Conservation (phyloP, 768 basidiomycete species). For the Tylopilus sp. region DNA sequence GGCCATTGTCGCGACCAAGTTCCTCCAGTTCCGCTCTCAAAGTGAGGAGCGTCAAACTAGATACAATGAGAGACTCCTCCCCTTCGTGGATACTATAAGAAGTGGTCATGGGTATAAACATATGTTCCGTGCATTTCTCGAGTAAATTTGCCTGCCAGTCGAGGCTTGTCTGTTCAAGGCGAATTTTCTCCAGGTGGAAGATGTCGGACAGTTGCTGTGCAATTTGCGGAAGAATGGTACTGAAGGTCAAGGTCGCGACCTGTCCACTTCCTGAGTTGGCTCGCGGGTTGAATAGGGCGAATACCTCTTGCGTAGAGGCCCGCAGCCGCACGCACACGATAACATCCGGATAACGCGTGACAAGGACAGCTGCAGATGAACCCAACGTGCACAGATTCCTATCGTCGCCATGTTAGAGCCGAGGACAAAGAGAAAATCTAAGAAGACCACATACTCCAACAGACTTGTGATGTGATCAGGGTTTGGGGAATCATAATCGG, state of each 20-base stretch:
- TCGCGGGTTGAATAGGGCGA: constrained; percentile 62
- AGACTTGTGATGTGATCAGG: constrained; percentile 29
- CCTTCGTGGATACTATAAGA: constrained; percentile 14
- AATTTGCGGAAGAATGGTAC: constrained; percentile 38
- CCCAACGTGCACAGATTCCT: constrained; percentile 20
- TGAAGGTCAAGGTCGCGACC: constrained; percentile 54
- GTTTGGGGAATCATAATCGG: constrained; percentile 35
- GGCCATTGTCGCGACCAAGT: constrained; percentile 30
- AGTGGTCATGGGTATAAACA: constrained; percentile 40
- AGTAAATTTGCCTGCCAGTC: constrained; percentile 57
- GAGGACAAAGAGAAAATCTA: neutral
- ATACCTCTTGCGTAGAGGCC: constrained; percentile 33
- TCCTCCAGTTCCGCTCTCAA: constrained; percentile 41
- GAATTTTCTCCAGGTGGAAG: constrained; percentile 39
- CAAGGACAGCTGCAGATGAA: constrained; percentile 36
- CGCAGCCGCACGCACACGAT: constrained; percentile 43
- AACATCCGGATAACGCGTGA: constrained; percentile 62
- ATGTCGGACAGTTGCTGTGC: constrained; percentile 41
- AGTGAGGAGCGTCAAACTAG: constrained; percentile 47
- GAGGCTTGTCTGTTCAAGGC: constrained; percentile 35
- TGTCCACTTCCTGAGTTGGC: constrained; percentile 45
- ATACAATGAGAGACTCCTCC: constrained; percentile 39
- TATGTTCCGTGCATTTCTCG: constrained; percentile 51
- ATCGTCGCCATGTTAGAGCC: constrained; percentile 6
- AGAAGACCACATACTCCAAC: constrained; percentile 15